Evolutionary conservation across 73 alveolate species (phyloP).

Genomic region (Uronychia setigera): DNA sequence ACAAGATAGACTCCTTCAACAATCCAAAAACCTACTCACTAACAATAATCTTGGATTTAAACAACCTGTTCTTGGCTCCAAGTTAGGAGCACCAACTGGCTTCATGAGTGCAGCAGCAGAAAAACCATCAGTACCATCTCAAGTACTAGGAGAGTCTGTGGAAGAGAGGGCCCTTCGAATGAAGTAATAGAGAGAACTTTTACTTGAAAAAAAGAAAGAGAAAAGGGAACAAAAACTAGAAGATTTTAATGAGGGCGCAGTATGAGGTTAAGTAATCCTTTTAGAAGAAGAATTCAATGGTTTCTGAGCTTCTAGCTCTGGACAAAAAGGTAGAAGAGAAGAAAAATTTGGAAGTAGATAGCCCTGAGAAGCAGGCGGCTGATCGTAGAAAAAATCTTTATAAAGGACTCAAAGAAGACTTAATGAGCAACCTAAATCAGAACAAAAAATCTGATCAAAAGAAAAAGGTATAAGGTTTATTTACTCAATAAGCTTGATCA

Average conservation of each 20-base stretch:
- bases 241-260: background rate
- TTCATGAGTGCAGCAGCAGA: too few relatives aligned
- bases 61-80: background rate
- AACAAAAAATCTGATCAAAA: background rate
- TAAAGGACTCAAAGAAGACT: background rate
- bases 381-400: background rate
- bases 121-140: background rate
- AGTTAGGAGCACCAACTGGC: background rate
- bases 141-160: background rate
- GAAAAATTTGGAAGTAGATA: background rate
- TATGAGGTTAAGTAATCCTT: background rate
- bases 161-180: background rate
- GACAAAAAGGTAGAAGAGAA: constrained; percentile 1
- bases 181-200: background rate
- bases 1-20: background rate
- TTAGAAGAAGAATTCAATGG: background rate
- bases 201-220: background rate
- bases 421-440: background rate
- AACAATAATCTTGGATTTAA: background rate
- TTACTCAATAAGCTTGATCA: too few relatives aligned
- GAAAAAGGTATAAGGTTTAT: too few relatives aligned
- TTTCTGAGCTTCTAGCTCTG: background rate
- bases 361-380: constrained; percentile 5
- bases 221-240: background rate
- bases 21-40: background rate